Percentiles rank a stretch among this genome's conserved stretches.
phyloP scores from a whole-genome alignment of 139 green algal species.

The Chlorella sp. region DNA sequence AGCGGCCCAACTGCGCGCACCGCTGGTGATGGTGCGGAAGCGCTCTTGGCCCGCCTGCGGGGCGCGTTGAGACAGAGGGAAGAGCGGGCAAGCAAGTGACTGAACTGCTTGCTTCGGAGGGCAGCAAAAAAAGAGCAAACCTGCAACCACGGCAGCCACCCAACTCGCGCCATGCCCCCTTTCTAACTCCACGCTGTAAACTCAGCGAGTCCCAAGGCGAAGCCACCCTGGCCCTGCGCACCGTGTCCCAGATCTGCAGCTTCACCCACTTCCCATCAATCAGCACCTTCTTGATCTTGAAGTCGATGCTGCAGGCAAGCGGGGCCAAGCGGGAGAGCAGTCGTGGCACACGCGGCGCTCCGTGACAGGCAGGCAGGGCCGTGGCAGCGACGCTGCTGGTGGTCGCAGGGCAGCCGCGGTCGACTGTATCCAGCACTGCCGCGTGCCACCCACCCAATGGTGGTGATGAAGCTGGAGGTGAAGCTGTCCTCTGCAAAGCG shows the following conservation, averaged over 20 bases:
- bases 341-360: not conserved
- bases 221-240: no score
- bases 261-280: constrained; percentile 96
- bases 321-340: not conserved
- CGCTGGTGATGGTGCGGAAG: constrained; percentile 97
- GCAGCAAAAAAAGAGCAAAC: no score
- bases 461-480: constrained; percentile 98
- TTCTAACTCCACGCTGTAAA: no score
- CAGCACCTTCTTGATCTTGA: constrained; percentile 98
- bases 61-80: no score
- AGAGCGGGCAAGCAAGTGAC: no score
- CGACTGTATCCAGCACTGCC: not conserved
- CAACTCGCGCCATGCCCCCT: no score
- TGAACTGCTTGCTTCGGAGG: no score
- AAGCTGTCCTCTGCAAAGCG: constrained; percentile 97
- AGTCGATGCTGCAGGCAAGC: constrained; percentile 88
- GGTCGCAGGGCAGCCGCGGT: no score
- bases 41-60: constrained; percentile 87
- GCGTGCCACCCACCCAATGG: constrained; percentile 82
- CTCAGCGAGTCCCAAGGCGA: no score
- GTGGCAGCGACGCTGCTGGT: not conserved
- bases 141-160: no score
- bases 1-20: constrained; percentile 51
- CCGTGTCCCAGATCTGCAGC: constrained; percentile 99
- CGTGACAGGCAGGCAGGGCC: not conserved